Evolutionary conservation across 805 yeast genomes (phyloP), one percentile per base, ranked within the genome.

Genomic region (Saturnispora quitensis): DNA sequence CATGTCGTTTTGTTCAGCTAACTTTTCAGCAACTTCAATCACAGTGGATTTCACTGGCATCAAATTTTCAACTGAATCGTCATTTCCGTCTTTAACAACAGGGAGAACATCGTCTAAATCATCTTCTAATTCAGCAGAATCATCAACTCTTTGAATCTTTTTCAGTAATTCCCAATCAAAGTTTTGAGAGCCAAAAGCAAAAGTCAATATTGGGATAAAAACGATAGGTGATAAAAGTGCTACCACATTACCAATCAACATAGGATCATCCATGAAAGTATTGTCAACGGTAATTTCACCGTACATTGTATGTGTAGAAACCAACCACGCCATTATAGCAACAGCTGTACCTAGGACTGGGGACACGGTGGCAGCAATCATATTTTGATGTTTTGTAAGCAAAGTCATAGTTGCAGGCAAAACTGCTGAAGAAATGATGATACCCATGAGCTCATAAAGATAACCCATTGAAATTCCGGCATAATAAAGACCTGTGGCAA

Each of bases 401-500:
- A 80, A 71, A 3, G 86, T 84, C 61, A 85, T 67, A 4, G 80
- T 78, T 40, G 85, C 78, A 2, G 96, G 95, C 45, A 86, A 68
- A 5, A 89, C 97, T 24, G 91, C 95, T 55, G 91, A 81, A 5
- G 93, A 85, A 50, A 89, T 86, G 45, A 89, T 84, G 52, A 89
- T 80, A 51, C 97, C 97, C 95, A 88, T 88, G 56, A 89, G 69
- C 63, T 86, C 87, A 67, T 88, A 88, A 40, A 89, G 73, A 69
- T 84, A 89, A 28, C 96, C 96, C 87, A 89, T 84, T 33, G 87
- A 80, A 50, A 89, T 83, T 22, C 82, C 84, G 18, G 91, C 95
- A 60, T 89, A 86, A 68, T 78, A 77, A 47, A 89, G 73, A 10
- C 96, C 96, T 57, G 84, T 81, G 18, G 95, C 78, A 64, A 89